These are phyloP conservation scores for Fragaria ananassa DNA, from an alignment of 306 rosid genomes.

Conservation along the genomic window DNA sequence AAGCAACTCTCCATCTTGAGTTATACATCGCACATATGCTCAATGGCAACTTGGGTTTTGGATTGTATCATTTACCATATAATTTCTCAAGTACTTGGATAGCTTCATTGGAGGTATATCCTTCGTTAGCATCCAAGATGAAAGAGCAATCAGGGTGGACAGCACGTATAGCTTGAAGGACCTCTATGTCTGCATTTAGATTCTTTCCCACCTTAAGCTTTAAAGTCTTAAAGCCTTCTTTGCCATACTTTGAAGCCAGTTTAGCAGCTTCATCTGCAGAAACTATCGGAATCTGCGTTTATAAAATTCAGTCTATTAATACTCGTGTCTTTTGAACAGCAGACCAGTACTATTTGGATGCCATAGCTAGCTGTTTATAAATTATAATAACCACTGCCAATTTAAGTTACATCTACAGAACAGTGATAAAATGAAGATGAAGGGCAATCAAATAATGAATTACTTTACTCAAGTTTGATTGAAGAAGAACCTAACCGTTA, in stretches of 20 bases:
- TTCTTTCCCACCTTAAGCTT: constrained; percentile 92
- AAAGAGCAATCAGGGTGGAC: constrained; percentile 73
- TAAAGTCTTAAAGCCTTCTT: constrained; percentile 72
- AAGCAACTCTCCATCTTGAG: constrained; percentile 3
- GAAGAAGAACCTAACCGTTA: constrained; percentile 57
- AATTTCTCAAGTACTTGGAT: constrained; percentile 79
- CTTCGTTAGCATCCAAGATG: constrained; percentile 95
- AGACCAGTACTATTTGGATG: neutral
- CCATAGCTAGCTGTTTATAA: neutral
- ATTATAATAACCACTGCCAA: neutral
- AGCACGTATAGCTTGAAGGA: constrained; percentile 71
- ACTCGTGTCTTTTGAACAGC: neutral
- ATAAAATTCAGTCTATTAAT: constrained; percentile 9
- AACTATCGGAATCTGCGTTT: constrained; percentile 80
- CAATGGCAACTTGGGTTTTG: neutral
- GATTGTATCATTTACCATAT: constrained; percentile 47
- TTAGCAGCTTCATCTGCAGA: constrained; percentile 70
- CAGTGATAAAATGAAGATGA: neutral
- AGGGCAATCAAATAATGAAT: constrained; percentile 4
- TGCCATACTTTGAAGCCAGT: constrained; percentile 70
- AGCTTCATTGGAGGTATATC: constrained; percentile 75
- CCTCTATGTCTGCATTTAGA: constrained; percentile 73
- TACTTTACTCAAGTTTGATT: neutral
- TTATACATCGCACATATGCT: constrained; percentile 18
- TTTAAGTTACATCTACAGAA: neutral